phyloP scores from a whole-genome alignment of 2,329 filamentous ascomycete species.

The Apiospora sp. region DNA sequence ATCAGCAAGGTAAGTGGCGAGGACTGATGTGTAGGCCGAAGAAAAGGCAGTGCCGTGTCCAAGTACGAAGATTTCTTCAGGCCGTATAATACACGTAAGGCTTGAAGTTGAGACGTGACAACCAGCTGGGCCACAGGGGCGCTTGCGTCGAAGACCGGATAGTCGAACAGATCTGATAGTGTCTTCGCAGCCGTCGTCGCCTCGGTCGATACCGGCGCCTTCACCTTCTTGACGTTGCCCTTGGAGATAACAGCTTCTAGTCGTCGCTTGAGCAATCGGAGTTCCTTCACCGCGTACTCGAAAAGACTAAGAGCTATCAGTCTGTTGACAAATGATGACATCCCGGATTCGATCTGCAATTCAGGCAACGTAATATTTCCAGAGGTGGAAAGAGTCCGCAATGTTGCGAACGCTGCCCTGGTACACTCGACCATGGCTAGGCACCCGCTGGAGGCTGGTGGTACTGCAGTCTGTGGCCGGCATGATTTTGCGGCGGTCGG shows the following conservation, averaged over 20 bases:
- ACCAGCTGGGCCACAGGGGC: slow-evolving; percentile 60
- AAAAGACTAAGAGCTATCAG: slow-evolving; percentile 70
- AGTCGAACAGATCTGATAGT: slow-evolving; percentile 69
- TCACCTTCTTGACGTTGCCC: slow-evolving; percentile 42
- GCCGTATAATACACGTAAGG: slow-evolving; percentile 68
- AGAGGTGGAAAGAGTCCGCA: slow-evolving; percentile 65
- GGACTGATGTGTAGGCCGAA: slow-evolving; percentile 59
- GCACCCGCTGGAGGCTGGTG: slow-evolving; percentile 50
- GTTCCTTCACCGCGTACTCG: slow-evolving; percentile 73
- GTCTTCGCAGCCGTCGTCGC: slow-evolving; percentile 50
- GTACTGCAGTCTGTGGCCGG: slow-evolving; percentile 34
- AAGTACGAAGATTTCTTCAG: slow-evolving; percentile 66
- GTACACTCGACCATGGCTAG: slow-evolving; percentile 73
- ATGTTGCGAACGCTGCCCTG: slow-evolving; percentile 69
- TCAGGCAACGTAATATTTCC: slow-evolving; percentile 63
- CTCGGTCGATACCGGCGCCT: slow-evolving; percentile 41
- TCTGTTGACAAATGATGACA: slow-evolving; percentile 73
- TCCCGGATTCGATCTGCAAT: slow-evolving; percentile 76
- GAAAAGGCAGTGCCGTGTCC: slow-evolving; percentile 62
- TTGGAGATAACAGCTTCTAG: slow-evolving; percentile 54
- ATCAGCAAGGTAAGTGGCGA: slow-evolving; percentile 68
- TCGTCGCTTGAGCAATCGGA: slow-evolving; percentile 70
- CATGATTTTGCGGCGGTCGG: slow-evolving; percentile 46
- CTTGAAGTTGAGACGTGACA: slow-evolving; percentile 70
- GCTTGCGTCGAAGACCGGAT: slow-evolving; percentile 54